Conservation (phyloP, 495 filamentous ascomycete species). For the Daldinia bambusicola region DNA sequence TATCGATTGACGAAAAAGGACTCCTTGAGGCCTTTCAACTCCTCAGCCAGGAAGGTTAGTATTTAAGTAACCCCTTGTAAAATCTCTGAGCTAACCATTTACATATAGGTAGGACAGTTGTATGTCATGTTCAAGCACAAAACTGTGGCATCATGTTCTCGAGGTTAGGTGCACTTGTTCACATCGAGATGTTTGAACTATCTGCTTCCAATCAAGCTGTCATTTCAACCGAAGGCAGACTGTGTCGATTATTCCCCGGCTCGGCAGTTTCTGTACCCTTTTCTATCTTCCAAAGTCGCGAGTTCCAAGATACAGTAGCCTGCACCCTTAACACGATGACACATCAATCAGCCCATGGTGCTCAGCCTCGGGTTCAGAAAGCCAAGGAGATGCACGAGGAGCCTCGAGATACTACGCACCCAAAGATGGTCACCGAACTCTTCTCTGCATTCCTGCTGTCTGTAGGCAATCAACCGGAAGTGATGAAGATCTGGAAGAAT, state of each 20-base stretch:
- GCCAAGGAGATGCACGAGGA: conserved; percentile 53
- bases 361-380: conserved; percentile 56
- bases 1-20: not conserved
- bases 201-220: conserved; percentile 60
- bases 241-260: conserved; percentile 67
- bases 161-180: conserved; percentile 41
- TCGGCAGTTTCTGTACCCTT: conserved; percentile 53
- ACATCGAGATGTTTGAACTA: conserved; percentile 68
- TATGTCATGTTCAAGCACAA: conserved; percentile 63
- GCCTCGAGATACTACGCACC: conserved; percentile 63
- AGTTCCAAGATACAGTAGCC: conserved; percentile 54
- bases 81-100: conserved; percentile 7
- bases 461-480: conserved; percentile 48
- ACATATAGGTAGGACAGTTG: conserved; percentile 40
- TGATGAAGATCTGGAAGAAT: conserved; percentile 61
- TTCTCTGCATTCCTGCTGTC: conserved; percentile 60
- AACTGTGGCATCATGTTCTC: conserved; percentile 69
- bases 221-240: conserved; percentile 60
- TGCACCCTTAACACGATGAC: conserved; percentile 59
- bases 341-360: conserved; percentile 50
- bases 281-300: conserved; percentile 46
- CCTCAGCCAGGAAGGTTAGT: conserved; percentile 17
- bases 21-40: conserved; percentile 17
- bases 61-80: not conserved
- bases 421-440: conserved; percentile 66